Percentiles rank a stretch among this genome's conserved stretches.
Evolutionary conservation across 1,284 basidiomycete genomes (phyloP).

Genomic region (Cutaneotrichosporon spelunceum): DNA sequence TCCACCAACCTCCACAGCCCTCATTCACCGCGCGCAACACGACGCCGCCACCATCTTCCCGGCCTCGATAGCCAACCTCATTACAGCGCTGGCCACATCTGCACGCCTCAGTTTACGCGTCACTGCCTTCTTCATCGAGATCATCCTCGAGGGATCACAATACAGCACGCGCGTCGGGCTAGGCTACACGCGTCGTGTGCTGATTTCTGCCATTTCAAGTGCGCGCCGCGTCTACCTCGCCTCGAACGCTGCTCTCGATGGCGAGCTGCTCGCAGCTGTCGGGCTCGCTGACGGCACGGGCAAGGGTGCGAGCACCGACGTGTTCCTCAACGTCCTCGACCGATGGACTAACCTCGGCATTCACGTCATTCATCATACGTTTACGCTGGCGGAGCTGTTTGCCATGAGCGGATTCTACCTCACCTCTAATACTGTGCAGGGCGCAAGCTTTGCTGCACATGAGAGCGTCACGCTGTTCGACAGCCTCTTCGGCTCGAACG

Average conservation of each 20-base stretch:
- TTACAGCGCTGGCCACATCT: constrained; percentile 49
- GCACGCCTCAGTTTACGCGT: constrained; percentile 48
- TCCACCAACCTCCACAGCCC: not conserved
- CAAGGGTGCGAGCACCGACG: constrained; percentile 26
- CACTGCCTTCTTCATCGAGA: constrained; percentile 51
- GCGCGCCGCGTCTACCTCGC: constrained; percentile 50
- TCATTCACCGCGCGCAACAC: not conserved
- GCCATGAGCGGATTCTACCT: constrained; percentile 56
- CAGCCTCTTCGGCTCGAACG: constrained; percentile 56
- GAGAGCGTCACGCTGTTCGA: constrained; percentile 56
- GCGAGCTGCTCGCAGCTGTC: constrained; percentile 21
- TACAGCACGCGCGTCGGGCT: constrained; percentile 42
- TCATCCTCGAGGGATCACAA: constrained; percentile 48
- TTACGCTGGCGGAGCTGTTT: constrained; percentile 57
- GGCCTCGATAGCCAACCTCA: constrained; percentile 46
- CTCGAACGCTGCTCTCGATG: constrained; percentile 30
- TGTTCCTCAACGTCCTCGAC: constrained; percentile 53
- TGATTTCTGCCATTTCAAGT: constrained; percentile 51
- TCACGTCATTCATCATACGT: constrained; percentile 55
- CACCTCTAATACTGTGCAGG: constrained; percentile 46
- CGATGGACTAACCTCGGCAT: constrained; percentile 57
- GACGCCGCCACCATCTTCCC: constrained; percentile 47
- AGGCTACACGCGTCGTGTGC: constrained; percentile 47
- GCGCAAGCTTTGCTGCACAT: constrained; percentile 52
- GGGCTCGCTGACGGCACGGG: constrained; percentile 2